Evolutionary conservation across 176 grass and related monocot genomes (phyloP).

Genomic region (Saccharum officinarum): DNA sequence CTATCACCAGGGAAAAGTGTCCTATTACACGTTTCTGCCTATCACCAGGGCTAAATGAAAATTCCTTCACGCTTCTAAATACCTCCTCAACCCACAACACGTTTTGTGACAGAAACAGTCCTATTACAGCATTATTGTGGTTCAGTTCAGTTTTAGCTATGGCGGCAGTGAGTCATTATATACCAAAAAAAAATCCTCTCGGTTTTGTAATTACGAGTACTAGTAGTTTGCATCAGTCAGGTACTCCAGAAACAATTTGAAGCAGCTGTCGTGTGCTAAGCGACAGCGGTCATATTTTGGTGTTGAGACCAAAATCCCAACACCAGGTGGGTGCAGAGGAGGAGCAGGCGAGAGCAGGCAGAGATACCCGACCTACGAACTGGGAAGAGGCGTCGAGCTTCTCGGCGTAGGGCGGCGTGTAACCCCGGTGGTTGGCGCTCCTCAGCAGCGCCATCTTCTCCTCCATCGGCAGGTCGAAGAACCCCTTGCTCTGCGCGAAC

Average conservation of each 20-base stretch:
- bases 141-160: conserved; percentile 5
- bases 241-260: background rate
- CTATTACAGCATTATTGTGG: background rate
- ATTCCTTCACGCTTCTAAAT: background rate
- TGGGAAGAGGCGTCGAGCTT: conserved; percentile 61
- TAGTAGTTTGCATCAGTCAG: background rate
- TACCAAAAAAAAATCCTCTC: background rate
- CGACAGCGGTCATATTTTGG: background rate
- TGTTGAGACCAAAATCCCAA: background rate
- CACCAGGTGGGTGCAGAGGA: background rate
- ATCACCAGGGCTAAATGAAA: background rate
- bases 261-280: background rate
- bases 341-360: background rate
- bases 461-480: conserved; percentile 59
- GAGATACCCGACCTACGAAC: conserved; percentile 45
- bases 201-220: background rate
- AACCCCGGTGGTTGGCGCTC: conserved; percentile 55
- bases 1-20: background rate
- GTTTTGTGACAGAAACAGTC: background rate
- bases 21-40: too few relatives aligned
- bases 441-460: conserved; percentile 66
- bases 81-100: background rate
- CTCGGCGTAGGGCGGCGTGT: conserved; percentile 71
- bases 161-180: background rate
- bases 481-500: conserved; percentile 65